A percentile compares a stretch with the other conserved stretches of the same genome.
These are phyloP conservation scores for Kwoniella dendrophila DNA, from an alignment of 768 basidiomycete species.

Conservation along the genomic window DNA sequence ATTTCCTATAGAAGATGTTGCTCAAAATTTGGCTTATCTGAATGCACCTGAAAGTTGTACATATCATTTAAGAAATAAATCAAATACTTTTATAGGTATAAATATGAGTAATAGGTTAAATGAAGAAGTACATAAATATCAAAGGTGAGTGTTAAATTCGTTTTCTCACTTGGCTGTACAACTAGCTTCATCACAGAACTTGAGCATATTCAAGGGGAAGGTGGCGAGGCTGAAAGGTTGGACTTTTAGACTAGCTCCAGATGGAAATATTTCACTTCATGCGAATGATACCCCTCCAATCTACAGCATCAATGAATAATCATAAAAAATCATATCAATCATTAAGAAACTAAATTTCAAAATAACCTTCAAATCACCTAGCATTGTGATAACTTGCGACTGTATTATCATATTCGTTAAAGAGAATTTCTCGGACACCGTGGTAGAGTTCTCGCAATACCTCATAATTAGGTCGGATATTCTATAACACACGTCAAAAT, in stretches of 20 bases:
- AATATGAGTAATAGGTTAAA: slow-evolving; percentile 14
- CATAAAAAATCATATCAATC: too few relatives aligned
- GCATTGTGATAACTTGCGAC: too few relatives aligned
- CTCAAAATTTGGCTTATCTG: slow-evolving; percentile 10
- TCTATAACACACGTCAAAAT: slow-evolving; percentile 16
- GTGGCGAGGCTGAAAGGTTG: too few relatives aligned
- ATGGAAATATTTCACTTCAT: slow-evolving; percentile 1
- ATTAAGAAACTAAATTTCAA: too few relatives aligned
- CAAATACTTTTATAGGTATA: slow-evolving; percentile 7
- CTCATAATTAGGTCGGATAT: slow-evolving; percentile 26
- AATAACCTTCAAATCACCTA: too few relatives aligned
- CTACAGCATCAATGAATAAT: too few relatives aligned
- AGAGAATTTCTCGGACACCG: slow-evolving; percentile 39
- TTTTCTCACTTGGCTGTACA: too few relatives aligned
- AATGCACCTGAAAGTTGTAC: not conserved
- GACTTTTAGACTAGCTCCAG: not conserved
- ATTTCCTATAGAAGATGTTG: slow-evolving; percentile 14
- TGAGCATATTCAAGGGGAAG: too few relatives aligned
- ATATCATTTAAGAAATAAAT: slow-evolving; percentile 15
- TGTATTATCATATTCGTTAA: slow-evolving; percentile 40
- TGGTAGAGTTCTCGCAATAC: slow-evolving; percentile 48
- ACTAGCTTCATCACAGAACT: too few relatives aligned
- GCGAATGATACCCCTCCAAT: slow-evolving; percentile 4
- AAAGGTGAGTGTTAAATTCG: slow-evolving; percentile 19
- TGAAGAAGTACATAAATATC: slow-evolving; percentile 5